These are phyloP conservation scores for Fomitiporia mediterranea DNA, from an alignment of 1,284 basidiomycete genomes.

Conservation along the genomic window DNA sequence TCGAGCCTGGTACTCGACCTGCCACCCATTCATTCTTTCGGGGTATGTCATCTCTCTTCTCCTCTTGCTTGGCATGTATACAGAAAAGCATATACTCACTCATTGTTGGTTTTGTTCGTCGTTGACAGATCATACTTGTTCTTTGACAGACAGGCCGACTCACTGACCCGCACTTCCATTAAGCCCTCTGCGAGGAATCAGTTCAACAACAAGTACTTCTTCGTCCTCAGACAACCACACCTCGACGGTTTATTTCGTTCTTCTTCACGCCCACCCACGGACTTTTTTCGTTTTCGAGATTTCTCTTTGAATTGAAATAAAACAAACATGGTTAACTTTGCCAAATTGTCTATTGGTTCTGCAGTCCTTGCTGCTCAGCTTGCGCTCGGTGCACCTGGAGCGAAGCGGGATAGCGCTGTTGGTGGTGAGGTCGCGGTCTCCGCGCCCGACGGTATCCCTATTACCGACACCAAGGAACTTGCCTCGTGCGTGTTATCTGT, in stretches of 20 bases:
- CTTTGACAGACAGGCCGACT: constrained; percentile 59
- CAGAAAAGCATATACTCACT: constrained; percentile 16
- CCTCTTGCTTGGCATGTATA: not conserved
- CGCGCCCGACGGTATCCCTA: constrained; percentile 37
- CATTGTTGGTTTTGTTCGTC: constrained; percentile 1
- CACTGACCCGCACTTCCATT: constrained; percentile 33
- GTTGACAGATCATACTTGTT: constrained; percentile 49
- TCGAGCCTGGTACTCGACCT: constrained; percentile 62
- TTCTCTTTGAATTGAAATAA: constrained; percentile 45
- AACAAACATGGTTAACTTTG: constrained; percentile 22
- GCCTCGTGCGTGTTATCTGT: constrained; percentile 16
- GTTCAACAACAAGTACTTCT: constrained; percentile 22
- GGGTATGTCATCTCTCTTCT: constrained; percentile 34
- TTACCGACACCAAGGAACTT: constrained; percentile 22
- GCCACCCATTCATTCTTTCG: constrained; percentile 47
- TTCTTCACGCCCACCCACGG: constrained; percentile 26
- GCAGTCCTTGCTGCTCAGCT: constrained; percentile 49
- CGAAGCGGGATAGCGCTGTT: constrained; percentile 38
- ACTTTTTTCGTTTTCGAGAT: constrained; percentile 34
- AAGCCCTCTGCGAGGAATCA: constrained; percentile 50
- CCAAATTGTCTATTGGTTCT: constrained; percentile 44
- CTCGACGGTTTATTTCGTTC: constrained; percentile 42
- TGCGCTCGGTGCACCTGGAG: constrained; percentile 41
- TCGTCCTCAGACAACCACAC: constrained; percentile 44
- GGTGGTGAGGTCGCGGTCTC: constrained; percentile 43